Evolutionary conservation across 2,329 filamentous ascomycete genomes (phyloP), one percentile per base, ranked within the genome.

Genomic region (Aureobasidium namibiae): DNA sequence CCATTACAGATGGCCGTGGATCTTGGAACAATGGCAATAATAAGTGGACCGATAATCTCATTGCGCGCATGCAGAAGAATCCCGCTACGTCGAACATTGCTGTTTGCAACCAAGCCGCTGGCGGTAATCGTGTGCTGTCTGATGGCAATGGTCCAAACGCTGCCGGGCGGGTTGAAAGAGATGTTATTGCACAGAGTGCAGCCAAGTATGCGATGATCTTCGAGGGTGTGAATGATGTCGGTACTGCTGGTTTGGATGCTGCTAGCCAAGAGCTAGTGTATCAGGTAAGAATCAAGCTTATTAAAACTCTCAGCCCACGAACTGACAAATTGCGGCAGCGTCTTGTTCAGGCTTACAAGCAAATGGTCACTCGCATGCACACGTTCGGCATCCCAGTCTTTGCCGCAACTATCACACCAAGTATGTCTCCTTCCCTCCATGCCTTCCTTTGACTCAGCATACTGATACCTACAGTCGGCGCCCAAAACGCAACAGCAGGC

Each of bases 181-280:
- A 88, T 67, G 79, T 85, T 1, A 75, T 88, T 2, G 69, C 79
- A 0, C 80, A 83, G 33, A 75, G 79, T 0, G 81, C 81, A 3
- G 79, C 84, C 2, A 76, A 76, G 64, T 87, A 85, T 65, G 81
- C 80, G 21, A 78, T 88, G 73, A 76, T 88, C 39, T 88, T 87
- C 67, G 82, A 86, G 68, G 85, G 85, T 18, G 84, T 88, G 29
- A 88, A 88, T 65, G 85, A 88, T 66, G 87, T 89, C 59, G 85
- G 85, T 5, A 73, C 70, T 1, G 79, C 44, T 48, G 44, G 8
- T 1, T 14, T 48, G 16, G 44, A 48, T 21, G 44, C 23, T n/a
- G 44, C 44, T 48, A 48, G 44, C 23, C 44, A 48, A 18, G 44
- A 48, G 10, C 11, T 33, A n/a, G 44, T 48, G 10, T 48, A 48